These are phyloP conservation scores for Hydnomerulius pinastri DNA, from an alignment of 768 basidiomycete genomes.

Conservation along the genomic window DNA sequence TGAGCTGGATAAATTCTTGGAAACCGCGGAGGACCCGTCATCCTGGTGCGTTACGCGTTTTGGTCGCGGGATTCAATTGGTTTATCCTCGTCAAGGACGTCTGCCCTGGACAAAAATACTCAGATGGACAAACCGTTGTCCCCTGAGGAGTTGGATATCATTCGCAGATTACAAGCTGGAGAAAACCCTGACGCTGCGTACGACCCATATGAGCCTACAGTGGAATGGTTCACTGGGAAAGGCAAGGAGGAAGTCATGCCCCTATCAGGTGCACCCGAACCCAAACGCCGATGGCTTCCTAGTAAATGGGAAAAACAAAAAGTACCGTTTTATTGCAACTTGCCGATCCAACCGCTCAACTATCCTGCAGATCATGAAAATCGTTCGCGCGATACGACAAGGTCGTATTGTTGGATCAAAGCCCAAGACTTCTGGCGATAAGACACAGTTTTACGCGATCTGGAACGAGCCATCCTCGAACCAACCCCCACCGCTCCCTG, in stretches of 20 bases:
- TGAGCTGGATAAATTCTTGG: conserved; percentile 94
- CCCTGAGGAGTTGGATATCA: conserved; percentile 91
- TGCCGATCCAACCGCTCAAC: conserved; percentile 4
- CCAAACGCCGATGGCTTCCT: conserved; percentile 94
- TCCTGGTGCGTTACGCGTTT: conserved; percentile 63
- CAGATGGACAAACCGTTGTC: conserved; percentile 87
- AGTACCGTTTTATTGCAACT: conserved; percentile 44
- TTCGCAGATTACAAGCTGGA: conserved; percentile 82
- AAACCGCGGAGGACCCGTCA: conserved; percentile 88
- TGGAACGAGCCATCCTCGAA: conserved; percentile 82
- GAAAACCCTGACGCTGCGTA: conserved; percentile 92
- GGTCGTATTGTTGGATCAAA: conserved; percentile 92
- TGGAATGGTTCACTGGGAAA: conserved; percentile 97
- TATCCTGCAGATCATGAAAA: conserved; percentile 89
- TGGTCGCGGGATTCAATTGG: not conserved
- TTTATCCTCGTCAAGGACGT: conserved; percentile 59
- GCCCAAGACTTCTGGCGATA: conserved; percentile 66
- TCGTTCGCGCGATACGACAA: conserved; percentile 96
- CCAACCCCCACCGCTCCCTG: conserved; percentile 86
- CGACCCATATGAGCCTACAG: conserved; percentile 90
- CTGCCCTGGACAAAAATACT: conserved; percentile 86
- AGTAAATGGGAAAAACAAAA: conserved; percentile 99
- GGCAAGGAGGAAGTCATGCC: conserved; percentile 97
- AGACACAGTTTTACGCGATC: conserved; percentile 79
- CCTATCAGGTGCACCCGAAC: conserved; percentile 86